A percentile compares a stretch with the other conserved stretches of the same genome.
Evolutionary conservation across 352 stramenopile genomes (phyloP).

Genomic region (Bremia lactucae): DNA sequence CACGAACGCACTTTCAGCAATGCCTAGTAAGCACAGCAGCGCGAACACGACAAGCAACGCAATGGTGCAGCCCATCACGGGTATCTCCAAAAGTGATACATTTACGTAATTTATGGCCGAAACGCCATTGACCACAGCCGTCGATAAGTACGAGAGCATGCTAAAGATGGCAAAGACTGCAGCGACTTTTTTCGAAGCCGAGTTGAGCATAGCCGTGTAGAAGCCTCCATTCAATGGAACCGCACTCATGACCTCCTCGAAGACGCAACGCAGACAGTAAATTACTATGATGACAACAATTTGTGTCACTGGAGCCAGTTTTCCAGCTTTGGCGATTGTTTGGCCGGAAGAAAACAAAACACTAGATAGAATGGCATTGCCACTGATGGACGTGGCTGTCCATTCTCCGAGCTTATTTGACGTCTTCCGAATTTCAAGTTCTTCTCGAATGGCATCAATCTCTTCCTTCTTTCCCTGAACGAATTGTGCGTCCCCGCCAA

Average conservation of each 20-base stretch:
- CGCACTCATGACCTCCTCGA: conserved; percentile 83
- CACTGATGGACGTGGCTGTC: conserved; percentile 80
- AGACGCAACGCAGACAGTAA: conserved; percentile 72
- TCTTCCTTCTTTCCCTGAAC: conserved; percentile 23
- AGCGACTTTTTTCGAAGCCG: conserved; percentile 80
- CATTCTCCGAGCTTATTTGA: conserved; percentile 55
- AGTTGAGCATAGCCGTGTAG: conserved; percentile 88
- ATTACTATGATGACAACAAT: conserved; percentile 54
- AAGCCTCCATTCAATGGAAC: conserved; percentile 86
- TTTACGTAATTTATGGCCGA: conserved; percentile 77
- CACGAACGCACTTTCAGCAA: conserved; percentile 76
- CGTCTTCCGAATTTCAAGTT: conserved; percentile 13
- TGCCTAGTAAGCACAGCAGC: conserved; percentile 63
- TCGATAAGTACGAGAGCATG: conserved; percentile 87
- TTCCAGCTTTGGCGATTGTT: conserved; percentile 49
- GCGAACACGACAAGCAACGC: conserved; percentile 71
- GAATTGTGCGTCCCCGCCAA: conserved; percentile 39
- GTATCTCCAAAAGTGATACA: conserved; percentile 49
- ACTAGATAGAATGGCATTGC: conserved; percentile 86
- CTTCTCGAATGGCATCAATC: conserved; percentile 20
- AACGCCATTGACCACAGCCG: conserved; percentile 51
- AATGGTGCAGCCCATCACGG: conserved; percentile 29
- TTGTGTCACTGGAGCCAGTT: conserved; percentile 72
- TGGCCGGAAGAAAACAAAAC: conserved; percentile 60
- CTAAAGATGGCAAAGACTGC: conserved; percentile 69